These are phyloP conservation scores for Fusarium sp. DNA, from an alignment of 2,329 filamentous ascomycete species.

Conservation along the genomic window DNA sequence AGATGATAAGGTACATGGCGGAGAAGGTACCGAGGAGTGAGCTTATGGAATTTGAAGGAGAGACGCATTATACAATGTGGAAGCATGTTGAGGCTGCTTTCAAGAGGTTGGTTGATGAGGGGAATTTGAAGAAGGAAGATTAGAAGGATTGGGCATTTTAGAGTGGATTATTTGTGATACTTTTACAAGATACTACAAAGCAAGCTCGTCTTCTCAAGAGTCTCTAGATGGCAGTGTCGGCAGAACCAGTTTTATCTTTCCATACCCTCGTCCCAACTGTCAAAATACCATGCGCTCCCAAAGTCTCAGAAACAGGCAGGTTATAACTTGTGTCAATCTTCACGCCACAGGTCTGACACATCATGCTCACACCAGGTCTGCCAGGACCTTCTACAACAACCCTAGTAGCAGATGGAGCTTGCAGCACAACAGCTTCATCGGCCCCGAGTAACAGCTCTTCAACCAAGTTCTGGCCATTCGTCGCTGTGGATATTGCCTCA, in stretches of 20 bases:
- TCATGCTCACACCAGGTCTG: slow-evolving; percentile 9
- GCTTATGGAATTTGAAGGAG: slow-evolving; percentile 50
- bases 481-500: slow-evolving; percentile 30
- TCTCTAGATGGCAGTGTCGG: background rate
- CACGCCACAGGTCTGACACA: slow-evolving; percentile 15
- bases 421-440: slow-evolving; percentile 19
- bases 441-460: slow-evolving; percentile 34
- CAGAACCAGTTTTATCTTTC: rapidly evolving
- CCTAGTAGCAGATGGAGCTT: background rate
- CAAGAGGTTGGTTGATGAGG: background rate
- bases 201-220: background rate
- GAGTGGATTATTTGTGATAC: background rate
- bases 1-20: slow-evolving; percentile 6
- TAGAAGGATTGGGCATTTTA: background rate
- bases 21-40: slow-evolving; percentile 34
- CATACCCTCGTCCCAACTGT: background rate
- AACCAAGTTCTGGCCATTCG: slow-evolving; percentile 17
- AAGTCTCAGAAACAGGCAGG: background rate
- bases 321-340: background rate
- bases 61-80: slow-evolving; percentile 51
- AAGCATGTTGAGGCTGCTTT: slow-evolving; percentile 39
- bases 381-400: background rate
- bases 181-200: background rate
- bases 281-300: rapidly evolving
- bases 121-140: too few species aligned